phyloP scores from a whole-genome alignment of 495 filamentous ascomycete genomes.

The Jackrogersella multiformis region DNA sequence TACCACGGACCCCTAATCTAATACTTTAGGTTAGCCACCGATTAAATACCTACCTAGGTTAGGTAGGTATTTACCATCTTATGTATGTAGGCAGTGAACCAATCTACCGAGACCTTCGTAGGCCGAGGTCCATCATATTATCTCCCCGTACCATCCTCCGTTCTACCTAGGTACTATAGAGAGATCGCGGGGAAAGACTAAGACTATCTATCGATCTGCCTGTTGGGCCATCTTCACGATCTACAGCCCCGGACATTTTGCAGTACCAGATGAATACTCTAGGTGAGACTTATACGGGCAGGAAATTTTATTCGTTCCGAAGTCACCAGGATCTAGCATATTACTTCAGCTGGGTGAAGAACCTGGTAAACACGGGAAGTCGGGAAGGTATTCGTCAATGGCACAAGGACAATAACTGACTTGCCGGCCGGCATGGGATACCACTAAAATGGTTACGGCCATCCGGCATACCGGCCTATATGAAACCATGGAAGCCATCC shows the following conservation, averaged over 20 bases:
- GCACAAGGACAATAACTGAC: neutral
- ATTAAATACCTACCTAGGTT: conserved; percentile 18
- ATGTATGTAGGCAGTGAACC: conserved; percentile 5
- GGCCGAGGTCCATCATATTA: conserved; percentile 26
- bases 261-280: conserved; percentile 27
- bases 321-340: neutral
- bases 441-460: neutral
- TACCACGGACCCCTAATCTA: conserved; percentile 27
- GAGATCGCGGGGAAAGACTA: conserved; percentile 30
- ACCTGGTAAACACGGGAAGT: neutral
- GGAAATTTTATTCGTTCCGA: neutral
- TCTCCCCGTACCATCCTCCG: conserved; percentile 34
- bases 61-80: no score
- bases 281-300: neutral
- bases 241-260: conserved; percentile 22
- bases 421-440: neutral
- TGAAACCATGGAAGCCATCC: conserved; percentile 5
- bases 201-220: conserved; percentile 27
- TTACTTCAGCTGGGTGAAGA: neutral
- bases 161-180: conserved; percentile 25
- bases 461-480: conserved; percentile 1
- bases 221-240: conserved; percentile 16
- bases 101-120: conserved; percentile 23
- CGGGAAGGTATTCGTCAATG: conserved; percentile 1
- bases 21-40: conserved; percentile 13